Percentiles rank a stretch among this genome's conserved stretches.
phyloP scores from a whole-genome alignment of 1,139 yeast species.

The Hansenula lynferdii region DNA sequence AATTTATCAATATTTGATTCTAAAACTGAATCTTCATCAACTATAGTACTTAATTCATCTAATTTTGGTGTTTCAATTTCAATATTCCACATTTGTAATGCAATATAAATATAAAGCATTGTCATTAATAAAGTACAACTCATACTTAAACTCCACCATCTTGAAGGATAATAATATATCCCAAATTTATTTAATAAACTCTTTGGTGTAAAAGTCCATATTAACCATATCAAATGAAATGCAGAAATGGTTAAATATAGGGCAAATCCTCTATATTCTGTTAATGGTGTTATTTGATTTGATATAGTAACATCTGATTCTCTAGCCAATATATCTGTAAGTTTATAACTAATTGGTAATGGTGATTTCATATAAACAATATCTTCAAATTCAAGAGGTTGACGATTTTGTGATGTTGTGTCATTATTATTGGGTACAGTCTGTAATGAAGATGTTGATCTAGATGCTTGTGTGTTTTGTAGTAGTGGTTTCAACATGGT shows the following conservation, averaged over 20 bases:
- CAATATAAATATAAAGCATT: constrained; percentile 69
- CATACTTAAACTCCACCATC: constrained; percentile 83
- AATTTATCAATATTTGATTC: constrained; percentile 30
- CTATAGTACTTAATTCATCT: constrained; percentile 55
- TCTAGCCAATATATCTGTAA: constrained; percentile 54
- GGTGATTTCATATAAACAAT: constrained; percentile 14
- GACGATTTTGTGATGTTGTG: no score
- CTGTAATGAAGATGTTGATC: constrained; percentile 9
- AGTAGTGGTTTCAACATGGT: neutral
- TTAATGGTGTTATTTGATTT: constrained; percentile 54
- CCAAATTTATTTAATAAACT: constrained; percentile 44
- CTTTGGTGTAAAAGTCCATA: constrained; percentile 72
- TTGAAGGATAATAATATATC: constrained; percentile 72
- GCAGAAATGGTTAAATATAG: constrained; percentile 59
- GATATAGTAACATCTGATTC: constrained; percentile 76
- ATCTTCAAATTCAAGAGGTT: constrained; percentile 26
- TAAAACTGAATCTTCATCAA: constrained; percentile 62
- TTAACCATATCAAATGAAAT: constrained; percentile 46
- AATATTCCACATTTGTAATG: constrained; percentile 63
- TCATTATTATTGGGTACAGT: neutral
- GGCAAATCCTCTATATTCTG: constrained; percentile 81
- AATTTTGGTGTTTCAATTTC: constrained; percentile 64
- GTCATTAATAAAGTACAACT: constrained; percentile 67
- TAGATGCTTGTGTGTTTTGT: constrained; percentile 2
- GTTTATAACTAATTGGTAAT: constrained; percentile 7